Conservation (phyloP, 805 yeast genomes). For the Yamadazyma phyllophila region DNA sequence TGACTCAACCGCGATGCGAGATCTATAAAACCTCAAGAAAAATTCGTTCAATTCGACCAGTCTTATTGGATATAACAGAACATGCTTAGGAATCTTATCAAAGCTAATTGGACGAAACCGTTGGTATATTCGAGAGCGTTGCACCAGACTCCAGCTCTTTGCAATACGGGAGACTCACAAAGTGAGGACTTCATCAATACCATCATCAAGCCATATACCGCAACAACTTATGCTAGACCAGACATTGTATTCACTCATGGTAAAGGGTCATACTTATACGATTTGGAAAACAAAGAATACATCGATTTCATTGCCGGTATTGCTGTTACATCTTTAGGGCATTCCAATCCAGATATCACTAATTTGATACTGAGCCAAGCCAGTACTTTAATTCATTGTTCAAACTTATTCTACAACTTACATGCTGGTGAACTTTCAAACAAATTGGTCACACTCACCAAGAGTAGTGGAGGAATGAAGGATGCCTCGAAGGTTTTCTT, state of each 20-base stretch:
- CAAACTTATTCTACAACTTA: conserved; percentile 80
- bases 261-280: conserved; percentile 76
- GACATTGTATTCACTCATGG: conserved; percentile 76
- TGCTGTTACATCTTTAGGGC: conserved; percentile 96
- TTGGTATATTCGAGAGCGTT: not conserved
- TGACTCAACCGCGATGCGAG: conserved; percentile 37
- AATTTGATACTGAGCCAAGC: conserved; percentile 73
- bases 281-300: conserved; percentile 71
- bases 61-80: not conserved
- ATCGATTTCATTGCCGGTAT: conserved; percentile 95
- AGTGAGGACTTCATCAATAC: conserved; percentile 44
- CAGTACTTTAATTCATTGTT: conserved; percentile 69
- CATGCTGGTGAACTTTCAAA: conserved; percentile 80
- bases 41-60: not conserved
- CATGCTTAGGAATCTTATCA: conserved; percentile 2
- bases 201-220: conserved; percentile 52
- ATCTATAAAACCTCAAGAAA: conserved; percentile 15
- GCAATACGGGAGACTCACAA: conserved; percentile 18
- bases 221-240: conserved; percentile 81
- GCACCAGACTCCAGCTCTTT: conserved; percentile 8
- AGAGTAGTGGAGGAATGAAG: conserved; percentile 72
- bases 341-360: conserved; percentile 72
- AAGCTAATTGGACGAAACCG: not conserved
- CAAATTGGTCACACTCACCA: conserved; percentile 67
- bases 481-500: conserved; percentile 72